phyloP scores from a whole-genome alignment of 768 basidiomycete species.

The Kondoa subrosea region DNA sequence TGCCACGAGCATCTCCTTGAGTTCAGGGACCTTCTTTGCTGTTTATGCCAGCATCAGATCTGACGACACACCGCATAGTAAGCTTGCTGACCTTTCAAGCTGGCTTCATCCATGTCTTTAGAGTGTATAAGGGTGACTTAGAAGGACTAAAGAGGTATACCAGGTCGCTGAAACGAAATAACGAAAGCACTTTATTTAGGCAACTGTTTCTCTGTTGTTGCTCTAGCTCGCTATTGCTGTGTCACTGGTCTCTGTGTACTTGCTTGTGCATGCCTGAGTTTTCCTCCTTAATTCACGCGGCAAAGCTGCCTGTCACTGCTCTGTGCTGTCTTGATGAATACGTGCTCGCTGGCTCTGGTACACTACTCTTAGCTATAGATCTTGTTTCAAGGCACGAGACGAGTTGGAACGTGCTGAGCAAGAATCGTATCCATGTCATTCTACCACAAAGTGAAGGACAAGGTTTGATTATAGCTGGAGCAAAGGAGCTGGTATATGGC shows the following conservation, averaged over 20 bases:
- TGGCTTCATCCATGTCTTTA: too few relatives aligned
- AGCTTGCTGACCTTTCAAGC: too few relatives aligned
- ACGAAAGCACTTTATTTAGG: too few relatives aligned
- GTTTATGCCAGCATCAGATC: too few relatives aligned
- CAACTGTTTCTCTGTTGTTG: too few relatives aligned
- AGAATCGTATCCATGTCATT: not conserved
- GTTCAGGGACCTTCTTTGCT: constrained; percentile 6
- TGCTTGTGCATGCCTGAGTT: not conserved
- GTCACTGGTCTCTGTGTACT: not conserved
- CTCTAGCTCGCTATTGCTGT: not conserved
- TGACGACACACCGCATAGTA: too few relatives aligned
- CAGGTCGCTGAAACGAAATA: too few relatives aligned
- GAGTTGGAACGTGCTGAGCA: not conserved
- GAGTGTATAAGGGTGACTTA: too few relatives aligned
- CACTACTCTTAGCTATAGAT: not conserved
- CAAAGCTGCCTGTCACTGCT: not conserved
- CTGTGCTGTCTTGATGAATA: not conserved
- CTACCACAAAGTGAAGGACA: not conserved
- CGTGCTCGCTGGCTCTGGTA: not conserved
- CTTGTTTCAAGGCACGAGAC: not conserved
- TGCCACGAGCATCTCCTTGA: constrained; percentile 1
- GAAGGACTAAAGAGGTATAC: too few relatives aligned
- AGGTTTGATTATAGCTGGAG: not conserved
- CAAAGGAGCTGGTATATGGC: not conserved
- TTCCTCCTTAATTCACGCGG: not conserved